Evolutionary conservation across 371 early-diverging fungal species (phyloP), one percentile per base, ranked within the genome.

Genomic region (Mortierella sp.): DNA sequence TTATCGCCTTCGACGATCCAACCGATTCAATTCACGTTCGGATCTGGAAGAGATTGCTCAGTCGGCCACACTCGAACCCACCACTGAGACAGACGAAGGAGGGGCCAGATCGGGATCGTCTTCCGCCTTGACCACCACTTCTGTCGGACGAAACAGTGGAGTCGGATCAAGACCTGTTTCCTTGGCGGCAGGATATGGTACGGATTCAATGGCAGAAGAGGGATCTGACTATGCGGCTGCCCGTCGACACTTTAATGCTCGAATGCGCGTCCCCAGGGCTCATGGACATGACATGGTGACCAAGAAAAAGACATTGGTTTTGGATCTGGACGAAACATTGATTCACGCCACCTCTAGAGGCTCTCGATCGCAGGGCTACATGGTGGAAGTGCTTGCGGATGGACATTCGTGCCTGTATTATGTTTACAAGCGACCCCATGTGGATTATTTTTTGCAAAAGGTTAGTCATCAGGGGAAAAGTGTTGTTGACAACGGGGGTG

Each of bases 311-410:
- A 96, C 94, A 7, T 83, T 99, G 38, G 95, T 97, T 7, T 82
- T 99, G 63, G 99, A 99, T 83, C 83, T 99, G 54, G 99, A 99
- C 70, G 97, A 98, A 81, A 98, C 98, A 0, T 85, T 99, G 49
- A 94, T 99, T 24, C 98, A 98, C 82, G 94, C 97, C 21, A 91
- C 94, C 26, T 87, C 90, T n/a, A 81, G 88, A 59, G 91, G 90
- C 7, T 82, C 73, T n/a, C 50, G 86, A 34, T 80, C 84, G 1
- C 79, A 85, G 39, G 93, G 93, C 67, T 90, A 91, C 57, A 85
- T 91, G 72, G 91, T 98, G 50, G 98, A 98, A 81, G 97, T 98
- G 16, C 82, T 92, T 38, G 89, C 95, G 38, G 96, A 97, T 64
- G 91, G 92, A 66, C 94, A 95, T 70, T 87, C 91, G 12, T 88